Conservation (phyloP, 2,329 filamentous ascomycete genomes). For the Purpureocillium takamizusanense region DNA sequence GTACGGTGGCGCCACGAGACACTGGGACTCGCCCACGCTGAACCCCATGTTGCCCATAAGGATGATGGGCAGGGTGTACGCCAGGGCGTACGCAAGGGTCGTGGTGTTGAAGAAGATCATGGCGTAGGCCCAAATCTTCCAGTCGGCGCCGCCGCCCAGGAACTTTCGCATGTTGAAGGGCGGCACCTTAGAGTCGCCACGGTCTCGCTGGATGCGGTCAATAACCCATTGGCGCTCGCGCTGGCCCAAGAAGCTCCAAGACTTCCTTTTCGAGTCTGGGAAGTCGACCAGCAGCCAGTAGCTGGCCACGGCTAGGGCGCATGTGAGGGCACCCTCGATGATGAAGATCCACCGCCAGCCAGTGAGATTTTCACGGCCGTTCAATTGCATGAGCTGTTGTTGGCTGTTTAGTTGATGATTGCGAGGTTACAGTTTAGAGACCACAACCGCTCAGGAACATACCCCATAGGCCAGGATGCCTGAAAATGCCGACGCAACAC, state of each 20-base stretch:
- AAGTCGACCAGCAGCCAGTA: constrained; percentile 57
- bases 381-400: constrained; percentile 50
- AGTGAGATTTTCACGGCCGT: constrained; percentile 41
- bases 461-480: constrained; percentile 63
- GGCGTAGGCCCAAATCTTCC: constrained; percentile 54
- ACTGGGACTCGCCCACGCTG: constrained; percentile 53
- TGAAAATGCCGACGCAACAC: constrained; percentile 54
- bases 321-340: constrained; percentile 44
- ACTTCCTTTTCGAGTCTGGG: constrained; percentile 44
- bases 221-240: constrained; percentile 45
- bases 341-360: constrained; percentile 65
- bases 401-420: too few relatives aligned
- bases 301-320: constrained; percentile 35
- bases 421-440: too few relatives aligned
- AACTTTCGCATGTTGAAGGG: constrained; percentile 40
- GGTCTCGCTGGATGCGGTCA: constrained; percentile 45
- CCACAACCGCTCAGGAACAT: constrained; percentile 22
- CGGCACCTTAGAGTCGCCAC: constrained; percentile 46
- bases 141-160: constrained; percentile 36
- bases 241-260: constrained; percentile 42
- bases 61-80: constrained; percentile 73
- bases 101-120: constrained; percentile 57
- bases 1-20: constrained; percentile 63
- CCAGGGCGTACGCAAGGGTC: constrained; percentile 65
- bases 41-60: constrained; percentile 56